A percentile compares a stretch with the other conserved stretches of the same genome.
Conservation (phyloP, 75 land plant genomes). For the Gnetum montanum region DNA sequence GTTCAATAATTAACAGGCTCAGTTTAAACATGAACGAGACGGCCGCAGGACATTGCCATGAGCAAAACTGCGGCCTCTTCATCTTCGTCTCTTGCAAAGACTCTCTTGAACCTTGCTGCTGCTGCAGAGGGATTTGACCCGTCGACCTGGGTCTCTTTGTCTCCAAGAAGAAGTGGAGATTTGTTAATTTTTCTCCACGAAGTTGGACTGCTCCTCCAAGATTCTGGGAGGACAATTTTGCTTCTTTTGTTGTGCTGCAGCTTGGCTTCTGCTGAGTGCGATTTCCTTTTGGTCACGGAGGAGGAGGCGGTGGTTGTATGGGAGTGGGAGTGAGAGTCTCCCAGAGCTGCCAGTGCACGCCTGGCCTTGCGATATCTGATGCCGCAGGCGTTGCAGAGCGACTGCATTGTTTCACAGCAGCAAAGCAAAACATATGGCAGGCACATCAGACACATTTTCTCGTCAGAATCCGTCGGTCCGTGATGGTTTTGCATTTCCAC, state of each 20-base stretch:
- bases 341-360: constrained; percentile 22
- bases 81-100: constrained; percentile 53
- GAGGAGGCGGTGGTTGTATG: not conserved
- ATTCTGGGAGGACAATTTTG: constrained; percentile 2
- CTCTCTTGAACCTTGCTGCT: constrained; percentile 18
- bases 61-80: constrained; percentile 49
- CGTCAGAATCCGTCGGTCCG: not conserved
- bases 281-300: constrained; percentile 1
- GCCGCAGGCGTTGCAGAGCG: constrained; percentile 50
- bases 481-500: not conserved
- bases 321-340: not conserved
- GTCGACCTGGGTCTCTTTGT: too few species aligned
- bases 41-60: constrained; percentile 52
- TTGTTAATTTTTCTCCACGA: not conserved
- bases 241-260: constrained; percentile 6
- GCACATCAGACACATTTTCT: not conserved
- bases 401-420: constrained; percentile 8
- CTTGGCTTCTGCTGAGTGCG: constrained; percentile 8
- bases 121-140: not conserved
- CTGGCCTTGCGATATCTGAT: constrained; percentile 47
- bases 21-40: constrained; percentile 31
- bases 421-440: not conserved
- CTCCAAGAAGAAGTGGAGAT: constrained; percentile 2
- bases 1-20: too few species aligned
- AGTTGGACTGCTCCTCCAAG: not conserved